phyloP scores from a whole-genome alignment of 169 alveolate genomes.

The Plasmodium cynomolgi region DNA sequence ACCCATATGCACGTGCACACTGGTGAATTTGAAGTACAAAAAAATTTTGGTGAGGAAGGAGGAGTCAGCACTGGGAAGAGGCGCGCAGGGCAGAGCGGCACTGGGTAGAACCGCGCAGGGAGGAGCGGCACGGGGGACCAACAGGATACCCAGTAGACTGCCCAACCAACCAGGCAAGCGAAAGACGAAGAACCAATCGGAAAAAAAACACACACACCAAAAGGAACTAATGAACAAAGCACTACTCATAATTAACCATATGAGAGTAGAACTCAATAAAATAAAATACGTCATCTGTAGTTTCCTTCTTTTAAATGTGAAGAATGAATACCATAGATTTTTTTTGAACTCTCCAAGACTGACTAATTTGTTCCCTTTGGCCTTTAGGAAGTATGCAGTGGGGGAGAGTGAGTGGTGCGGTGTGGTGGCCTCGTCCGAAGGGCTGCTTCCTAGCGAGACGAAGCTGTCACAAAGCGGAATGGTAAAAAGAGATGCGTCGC shows the following conservation, averaged over 20 bases:
- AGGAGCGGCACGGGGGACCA: not conserved
- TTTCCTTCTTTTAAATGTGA: not conserved
- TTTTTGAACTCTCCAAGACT: not conserved
- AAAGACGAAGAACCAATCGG: not conserved
- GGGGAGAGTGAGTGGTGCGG: not conserved
- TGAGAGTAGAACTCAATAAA: not conserved
- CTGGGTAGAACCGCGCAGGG: no score
- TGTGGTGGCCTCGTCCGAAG: not conserved
- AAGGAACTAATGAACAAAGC: not conserved
- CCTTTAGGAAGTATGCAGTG: not conserved
- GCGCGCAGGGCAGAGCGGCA: not conserved
- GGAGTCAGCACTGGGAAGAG: not conserved
- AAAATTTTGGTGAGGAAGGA: constrained; percentile 11
- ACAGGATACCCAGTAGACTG: not conserved
- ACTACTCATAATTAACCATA: not conserved
- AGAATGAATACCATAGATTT: not conserved
- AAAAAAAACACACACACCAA: not conserved
- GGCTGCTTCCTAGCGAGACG: not conserved
- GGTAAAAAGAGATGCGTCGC: no score
- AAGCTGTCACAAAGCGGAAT: no score
- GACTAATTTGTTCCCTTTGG: not conserved
- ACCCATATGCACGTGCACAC: constrained; percentile 19
- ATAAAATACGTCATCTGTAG: not conserved
- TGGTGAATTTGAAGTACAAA: constrained; percentile 1
- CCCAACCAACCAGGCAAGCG: not conserved